These are phyloP conservation scores for Hippophae tibetana DNA, from an alignment of 306 rosid species.

Conservation along the genomic window DNA sequence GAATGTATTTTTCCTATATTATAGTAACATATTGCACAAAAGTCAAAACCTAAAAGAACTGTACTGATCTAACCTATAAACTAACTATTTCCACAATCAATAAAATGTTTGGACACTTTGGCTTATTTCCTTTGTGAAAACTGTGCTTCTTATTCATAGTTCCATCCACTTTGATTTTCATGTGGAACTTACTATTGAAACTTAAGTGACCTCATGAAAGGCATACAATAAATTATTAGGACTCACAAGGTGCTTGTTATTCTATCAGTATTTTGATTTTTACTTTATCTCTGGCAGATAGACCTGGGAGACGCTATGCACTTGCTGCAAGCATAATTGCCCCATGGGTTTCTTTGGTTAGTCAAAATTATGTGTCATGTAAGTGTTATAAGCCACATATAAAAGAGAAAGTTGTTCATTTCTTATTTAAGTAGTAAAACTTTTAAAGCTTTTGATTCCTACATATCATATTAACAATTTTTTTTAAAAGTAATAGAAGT, in stretches of 20 bases:
- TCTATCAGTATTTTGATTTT: not conserved
- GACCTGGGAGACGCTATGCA: constrained; percentile 66
- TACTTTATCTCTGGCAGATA: constrained; percentile 49
- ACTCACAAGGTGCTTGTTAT: not conserved
- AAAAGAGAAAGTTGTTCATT: not conserved
- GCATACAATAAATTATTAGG: not conserved
- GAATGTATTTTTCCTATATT: no score
- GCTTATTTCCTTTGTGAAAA: no score
- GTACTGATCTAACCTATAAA: no score
- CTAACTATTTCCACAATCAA: no score
- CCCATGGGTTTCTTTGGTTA: constrained; percentile 50
- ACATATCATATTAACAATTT: constrained; percentile 9
- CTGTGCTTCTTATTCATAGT: no score
- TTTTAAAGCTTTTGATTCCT: not conserved
- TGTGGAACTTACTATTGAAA: not conserved
- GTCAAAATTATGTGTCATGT: constrained; percentile 62
- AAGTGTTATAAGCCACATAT: constrained; percentile 22
- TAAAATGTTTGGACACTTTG: no score
- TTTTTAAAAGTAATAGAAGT: constrained; percentile 2
- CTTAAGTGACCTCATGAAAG: not conserved
- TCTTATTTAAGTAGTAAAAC: not conserved
- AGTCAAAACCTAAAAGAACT: no score
- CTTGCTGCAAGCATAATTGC: constrained; percentile 48
- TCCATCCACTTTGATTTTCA: not conserved
- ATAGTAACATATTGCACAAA: no score